phyloP scores from a whole-genome alignment of 2,329 filamentous ascomycete species.

The Aspergillus hiratsukae region DNA sequence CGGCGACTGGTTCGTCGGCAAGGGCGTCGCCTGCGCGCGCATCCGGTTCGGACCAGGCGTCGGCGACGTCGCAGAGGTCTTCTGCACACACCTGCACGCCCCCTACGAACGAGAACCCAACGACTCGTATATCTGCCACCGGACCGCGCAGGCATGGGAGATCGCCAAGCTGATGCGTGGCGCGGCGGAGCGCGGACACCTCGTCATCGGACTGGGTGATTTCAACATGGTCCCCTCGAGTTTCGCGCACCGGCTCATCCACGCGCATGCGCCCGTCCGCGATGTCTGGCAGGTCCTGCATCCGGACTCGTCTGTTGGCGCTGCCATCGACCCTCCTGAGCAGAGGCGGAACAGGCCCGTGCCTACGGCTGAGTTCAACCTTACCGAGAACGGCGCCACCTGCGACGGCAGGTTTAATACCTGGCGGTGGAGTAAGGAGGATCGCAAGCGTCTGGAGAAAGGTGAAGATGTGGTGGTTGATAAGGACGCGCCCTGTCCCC shows the following conservation, averaged over 20 bases:
- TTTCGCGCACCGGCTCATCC: conserved; percentile 77
- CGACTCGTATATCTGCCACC: conserved; percentile 85
- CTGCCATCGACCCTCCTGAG: conserved; percentile 64
- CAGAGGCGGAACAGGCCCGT: conserved; percentile 60
- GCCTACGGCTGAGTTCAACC: conserved; percentile 73
- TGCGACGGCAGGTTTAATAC: conserved; percentile 85
- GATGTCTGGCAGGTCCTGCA: conserved; percentile 84
- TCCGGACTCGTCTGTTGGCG: conserved; percentile 76
- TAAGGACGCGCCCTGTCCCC: conserved; percentile 62
- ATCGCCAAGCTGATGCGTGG: conserved; percentile 82
- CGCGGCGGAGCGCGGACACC: conserved; percentile 72
- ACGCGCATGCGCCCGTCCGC: conserved; percentile 67
- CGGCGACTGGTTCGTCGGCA: conserved; percentile 95
- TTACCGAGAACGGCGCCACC: conserved; percentile 76
- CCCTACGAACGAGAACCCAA: conserved; percentile 76
- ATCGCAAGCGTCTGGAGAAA: conserved; percentile 63
- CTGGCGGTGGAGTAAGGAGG: conserved; percentile 78
- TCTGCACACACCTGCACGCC: conserved; percentile 88
- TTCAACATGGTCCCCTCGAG: conserved; percentile 95
- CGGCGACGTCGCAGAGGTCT: conserved; percentile 75
- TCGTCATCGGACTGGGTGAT: conserved; percentile 83
- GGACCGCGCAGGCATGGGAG: conserved; percentile 91
- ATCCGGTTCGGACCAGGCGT: conserved; percentile 64
- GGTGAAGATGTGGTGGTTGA: conserved; percentile 62
- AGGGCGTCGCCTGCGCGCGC: conserved; percentile 80